These are phyloP conservation scores for Rhododendron henanense DNA, from an alignment of 148 eudicot genomes.

Conservation along the genomic window DNA sequence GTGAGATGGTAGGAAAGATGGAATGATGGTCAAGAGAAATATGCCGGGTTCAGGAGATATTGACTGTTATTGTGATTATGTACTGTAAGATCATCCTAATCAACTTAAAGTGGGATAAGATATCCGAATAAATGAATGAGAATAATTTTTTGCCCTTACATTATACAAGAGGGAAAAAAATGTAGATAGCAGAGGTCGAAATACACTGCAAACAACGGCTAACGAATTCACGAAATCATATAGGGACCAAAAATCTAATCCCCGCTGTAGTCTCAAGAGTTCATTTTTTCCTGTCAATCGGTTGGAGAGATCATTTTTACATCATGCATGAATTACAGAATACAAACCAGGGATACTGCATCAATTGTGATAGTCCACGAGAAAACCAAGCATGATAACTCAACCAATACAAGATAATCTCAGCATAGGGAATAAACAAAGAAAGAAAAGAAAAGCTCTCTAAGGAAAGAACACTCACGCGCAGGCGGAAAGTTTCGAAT, in stretches of 20 bases:
- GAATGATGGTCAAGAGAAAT: background rate
- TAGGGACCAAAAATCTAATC: background rate
- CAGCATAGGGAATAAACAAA: too few relatives aligned
- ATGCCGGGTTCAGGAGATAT: background rate
- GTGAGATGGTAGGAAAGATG: background rate
- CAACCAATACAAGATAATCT: too few relatives aligned
- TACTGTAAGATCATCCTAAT: background rate
- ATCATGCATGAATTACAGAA: too few relatives aligned
- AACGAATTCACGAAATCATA: background rate
- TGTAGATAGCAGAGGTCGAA: background rate
- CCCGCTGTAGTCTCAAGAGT: background rate
- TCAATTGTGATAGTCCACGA: too few relatives aligned
- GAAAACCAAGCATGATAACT: background rate
- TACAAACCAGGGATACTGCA: too few relatives aligned
- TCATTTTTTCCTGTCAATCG: too few relatives aligned
- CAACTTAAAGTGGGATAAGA: background rate
- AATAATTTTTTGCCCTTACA: background rate
- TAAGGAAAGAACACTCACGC: too few relatives aligned
- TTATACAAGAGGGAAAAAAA: background rate
- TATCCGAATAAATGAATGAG: background rate
- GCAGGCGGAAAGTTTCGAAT: background rate
- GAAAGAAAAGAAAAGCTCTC: too few relatives aligned
- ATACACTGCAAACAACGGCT: background rate
- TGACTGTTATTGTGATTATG: background rate
- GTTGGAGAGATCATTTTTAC: too few relatives aligned